phyloP scores from a whole-genome alignment of 2,329 filamentous ascomycete genomes.

The Alternaria tenuissima region DNA sequence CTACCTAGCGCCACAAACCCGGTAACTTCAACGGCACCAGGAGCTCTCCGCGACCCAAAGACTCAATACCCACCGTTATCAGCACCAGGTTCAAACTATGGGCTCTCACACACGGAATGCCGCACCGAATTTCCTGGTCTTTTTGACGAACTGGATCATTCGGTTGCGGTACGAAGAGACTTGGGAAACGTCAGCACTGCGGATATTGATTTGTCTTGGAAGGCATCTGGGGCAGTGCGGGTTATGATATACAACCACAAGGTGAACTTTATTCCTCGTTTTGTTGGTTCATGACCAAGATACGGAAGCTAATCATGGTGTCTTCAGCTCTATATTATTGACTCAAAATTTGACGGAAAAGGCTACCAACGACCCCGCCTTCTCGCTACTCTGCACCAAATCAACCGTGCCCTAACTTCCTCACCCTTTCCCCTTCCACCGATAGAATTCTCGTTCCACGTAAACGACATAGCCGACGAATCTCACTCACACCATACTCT shows the following conservation, averaged over 20 bases:
- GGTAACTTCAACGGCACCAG: background rate
- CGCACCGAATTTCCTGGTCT: slow-evolving; percentile 29
- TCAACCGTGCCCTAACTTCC: slow-evolving; percentile 50
- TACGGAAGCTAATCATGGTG: background rate
- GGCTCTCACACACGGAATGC: slow-evolving; percentile 23
- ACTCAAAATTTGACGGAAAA: slow-evolving; percentile 27
- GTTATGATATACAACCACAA: slow-evolving; percentile 43
- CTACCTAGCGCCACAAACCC: background rate
- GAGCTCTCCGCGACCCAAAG: background rate
- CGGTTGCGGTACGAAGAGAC: slow-evolving; percentile 17
- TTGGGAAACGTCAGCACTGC: slow-evolving; percentile 22
- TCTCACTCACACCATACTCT: slow-evolving; percentile 19
- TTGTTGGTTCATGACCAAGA: background rate
- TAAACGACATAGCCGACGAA: slow-evolving; percentile 38
- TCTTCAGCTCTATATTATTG: slow-evolving; percentile 45
- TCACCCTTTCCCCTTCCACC: slow-evolving; percentile 60
- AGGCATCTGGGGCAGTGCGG: slow-evolving; percentile 25
- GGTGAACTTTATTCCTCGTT: slow-evolving; percentile 13
- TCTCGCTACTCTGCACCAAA: slow-evolving; percentile 61
- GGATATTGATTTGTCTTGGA: slow-evolving; percentile 35
- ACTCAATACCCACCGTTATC: background rate
- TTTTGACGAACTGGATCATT: slow-evolving; percentile 35
- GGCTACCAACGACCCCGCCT: slow-evolving; percentile 37
- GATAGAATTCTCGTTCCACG: slow-evolving; percentile 62
- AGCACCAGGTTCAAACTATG: background rate